These are phyloP conservation scores for Leishmania tropica DNA, from an alignment of 208 protist species.

Conservation along the genomic window DNA sequence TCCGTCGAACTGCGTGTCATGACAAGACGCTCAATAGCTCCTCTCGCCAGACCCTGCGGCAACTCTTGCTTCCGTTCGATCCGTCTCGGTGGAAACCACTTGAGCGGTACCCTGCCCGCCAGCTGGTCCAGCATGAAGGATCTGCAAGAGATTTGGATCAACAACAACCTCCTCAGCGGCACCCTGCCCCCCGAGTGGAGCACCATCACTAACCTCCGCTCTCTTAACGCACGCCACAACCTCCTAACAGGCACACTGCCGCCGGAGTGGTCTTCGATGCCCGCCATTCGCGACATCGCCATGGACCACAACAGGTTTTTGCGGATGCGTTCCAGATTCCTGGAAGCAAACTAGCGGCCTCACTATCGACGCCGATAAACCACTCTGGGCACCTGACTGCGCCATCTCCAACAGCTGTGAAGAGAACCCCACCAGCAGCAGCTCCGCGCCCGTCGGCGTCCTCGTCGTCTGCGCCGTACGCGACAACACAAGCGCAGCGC, in stretches of 20 bases:
- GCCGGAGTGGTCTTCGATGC: not conserved
- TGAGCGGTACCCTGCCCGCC: not conserved
- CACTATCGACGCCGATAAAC: not conserved
- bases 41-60: not conserved
- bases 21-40: not conserved
- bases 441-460: no score
- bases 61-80: not conserved
- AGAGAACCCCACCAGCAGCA: no score
- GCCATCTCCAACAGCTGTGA: not conserved
- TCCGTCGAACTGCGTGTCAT: not conserved
- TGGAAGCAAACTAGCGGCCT: not conserved
- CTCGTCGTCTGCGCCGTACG: no score
- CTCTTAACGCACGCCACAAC: not conserved
- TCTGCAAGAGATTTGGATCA: not conserved
- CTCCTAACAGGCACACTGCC: not conserved
- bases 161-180: not conserved
- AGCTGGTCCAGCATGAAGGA: constrained; percentile 2
- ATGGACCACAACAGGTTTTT: not conserved
- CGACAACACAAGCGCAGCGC: no score
- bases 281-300: not conserved
- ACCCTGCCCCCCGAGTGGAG: constrained; percentile 7
- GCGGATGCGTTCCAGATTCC: not conserved
- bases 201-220: not conserved
- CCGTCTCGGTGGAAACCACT: not conserved
- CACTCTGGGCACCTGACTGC: not conserved